These are phyloP conservation scores for Hypoxylon sp. DNA, from an alignment of 2,329 filamentous ascomycete genomes.

Conservation along the genomic window DNA sequence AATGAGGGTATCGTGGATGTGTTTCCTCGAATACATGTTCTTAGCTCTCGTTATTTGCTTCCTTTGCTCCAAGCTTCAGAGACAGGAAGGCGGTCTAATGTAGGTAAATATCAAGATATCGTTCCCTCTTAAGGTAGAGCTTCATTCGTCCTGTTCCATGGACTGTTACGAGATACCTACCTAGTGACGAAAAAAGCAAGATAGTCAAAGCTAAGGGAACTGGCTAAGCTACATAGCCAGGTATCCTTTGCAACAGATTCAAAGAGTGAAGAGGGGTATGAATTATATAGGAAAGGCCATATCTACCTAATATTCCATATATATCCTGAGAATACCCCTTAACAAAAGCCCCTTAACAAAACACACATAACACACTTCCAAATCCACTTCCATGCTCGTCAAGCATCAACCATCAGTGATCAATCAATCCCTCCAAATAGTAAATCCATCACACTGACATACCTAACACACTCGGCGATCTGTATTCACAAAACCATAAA, in stretches of 20 bases:
- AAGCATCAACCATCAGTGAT: not conserved
- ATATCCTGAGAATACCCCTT: not conserved
- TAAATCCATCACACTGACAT: not conserved
- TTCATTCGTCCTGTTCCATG: no score
- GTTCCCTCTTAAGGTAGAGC: no score
- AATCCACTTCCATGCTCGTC: not conserved
- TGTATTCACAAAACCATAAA: not conserved
- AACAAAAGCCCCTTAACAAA: not conserved
- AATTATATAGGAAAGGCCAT: not conserved
- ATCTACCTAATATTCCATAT: not conserved
- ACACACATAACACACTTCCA: not conserved
- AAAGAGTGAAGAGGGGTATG: not conserved
- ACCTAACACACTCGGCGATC: not conserved
- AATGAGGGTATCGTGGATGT: not conserved
- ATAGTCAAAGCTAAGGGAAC: no score
- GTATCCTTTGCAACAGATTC: not conserved
- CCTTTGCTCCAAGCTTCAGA: no score
- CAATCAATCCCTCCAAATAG: not conserved
- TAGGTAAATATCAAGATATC: no score
- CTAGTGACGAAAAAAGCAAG: no score
- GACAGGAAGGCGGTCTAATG: no score
- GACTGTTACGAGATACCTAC: no score
- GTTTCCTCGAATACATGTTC: not conserved
- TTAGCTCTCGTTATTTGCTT: no score
- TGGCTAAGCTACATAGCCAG: not conserved